A percentile compares a stretch with the other conserved stretches of the same genome.
These are phyloP conservation scores for Hemisphaericaspora nanyangensis DNA, from an alignment of 805 yeast genomes.

Conservation along the genomic window DNA sequence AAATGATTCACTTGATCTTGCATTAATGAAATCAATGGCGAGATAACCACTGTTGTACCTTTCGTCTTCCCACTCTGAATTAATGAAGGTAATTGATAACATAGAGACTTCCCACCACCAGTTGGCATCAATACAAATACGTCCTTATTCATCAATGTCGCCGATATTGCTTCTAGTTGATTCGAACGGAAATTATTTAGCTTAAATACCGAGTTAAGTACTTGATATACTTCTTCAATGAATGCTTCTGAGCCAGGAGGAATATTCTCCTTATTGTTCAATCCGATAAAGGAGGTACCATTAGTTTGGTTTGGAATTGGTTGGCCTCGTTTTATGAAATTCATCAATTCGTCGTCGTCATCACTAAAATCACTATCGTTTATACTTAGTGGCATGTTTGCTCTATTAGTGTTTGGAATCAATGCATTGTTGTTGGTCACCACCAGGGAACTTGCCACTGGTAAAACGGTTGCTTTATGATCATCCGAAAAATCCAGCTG, in stretches of 20 bases:
- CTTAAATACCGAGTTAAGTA: conserved; percentile 58
- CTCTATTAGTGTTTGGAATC: neutral
- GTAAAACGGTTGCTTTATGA: neutral
- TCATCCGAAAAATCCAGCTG: conserved; percentile 32
- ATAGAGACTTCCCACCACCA: conserved; percentile 95
- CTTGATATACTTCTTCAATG: conserved; percentile 62
- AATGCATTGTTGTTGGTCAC: neutral
- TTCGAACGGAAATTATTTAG: conserved; percentile 69
- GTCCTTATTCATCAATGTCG: conserved; percentile 73
- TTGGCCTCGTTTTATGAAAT: conserved; percentile 15
- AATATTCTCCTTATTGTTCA: conserved; percentile 13
- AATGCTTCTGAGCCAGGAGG: conserved; percentile 47
- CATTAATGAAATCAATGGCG: conserved; percentile 94
- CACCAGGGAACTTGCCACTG: too few species aligned
- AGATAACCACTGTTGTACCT: conserved; percentile 88
- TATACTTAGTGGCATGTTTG: neutral
- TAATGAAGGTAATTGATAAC: conserved; percentile 93
- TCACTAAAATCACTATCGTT: conserved; percentile 4
- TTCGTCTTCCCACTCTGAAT: conserved; percentile 74
- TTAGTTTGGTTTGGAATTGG: conserved; percentile 10
- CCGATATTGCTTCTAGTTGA: conserved; percentile 82
- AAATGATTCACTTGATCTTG: conserved; percentile 93
- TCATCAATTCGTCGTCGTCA: conserved; percentile 31
- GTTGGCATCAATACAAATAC: conserved; percentile 97
- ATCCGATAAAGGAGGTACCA: conserved; percentile 6